phyloP scores from a whole-genome alignment of 768 basidiomycete genomes.

The Nidularia sp. region DNA sequence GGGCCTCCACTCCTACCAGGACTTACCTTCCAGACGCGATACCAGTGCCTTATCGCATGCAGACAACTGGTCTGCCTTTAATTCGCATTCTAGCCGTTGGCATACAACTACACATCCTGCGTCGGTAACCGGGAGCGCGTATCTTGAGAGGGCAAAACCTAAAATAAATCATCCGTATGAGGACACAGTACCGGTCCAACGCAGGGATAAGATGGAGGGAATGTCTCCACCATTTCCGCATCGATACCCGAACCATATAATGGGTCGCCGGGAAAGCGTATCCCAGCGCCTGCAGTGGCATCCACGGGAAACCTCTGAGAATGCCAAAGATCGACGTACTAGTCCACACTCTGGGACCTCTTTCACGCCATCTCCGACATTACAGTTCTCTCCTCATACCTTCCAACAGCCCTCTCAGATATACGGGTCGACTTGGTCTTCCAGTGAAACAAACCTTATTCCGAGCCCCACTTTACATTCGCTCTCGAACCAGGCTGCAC shows the following conservation, averaged over 20 bases:
- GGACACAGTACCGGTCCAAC: constrained; percentile 15
- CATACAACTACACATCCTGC: constrained; percentile 28
- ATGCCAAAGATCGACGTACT: constrained; percentile 27
- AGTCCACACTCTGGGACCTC: constrained; percentile 21
- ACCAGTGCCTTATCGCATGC: constrained; percentile 17
- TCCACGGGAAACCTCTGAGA: constrained; percentile 25
- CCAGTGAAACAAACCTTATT: constrained; percentile 23
- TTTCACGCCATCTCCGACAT: constrained; percentile 29
- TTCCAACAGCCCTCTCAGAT: constrained; percentile 31
- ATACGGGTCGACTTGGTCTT: constrained; percentile 37
- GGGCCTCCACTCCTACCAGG: constrained; percentile 15
- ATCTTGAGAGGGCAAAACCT: constrained; percentile 31
- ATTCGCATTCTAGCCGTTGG: constrained; percentile 29
- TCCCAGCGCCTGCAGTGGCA: constrained; percentile 35
- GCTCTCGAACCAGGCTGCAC: constrained; percentile 17
- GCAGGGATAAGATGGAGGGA: constrained; percentile 24
- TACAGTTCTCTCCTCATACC: constrained; percentile 31
- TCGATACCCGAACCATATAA: constrained; percentile 19
- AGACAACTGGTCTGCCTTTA: constrained; percentile 29
- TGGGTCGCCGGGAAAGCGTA: constrained; percentile 22
- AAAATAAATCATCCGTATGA: constrained; percentile 35
- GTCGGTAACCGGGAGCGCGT: constrained; percentile 17
- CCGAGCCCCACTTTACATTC: constrained; percentile 31
- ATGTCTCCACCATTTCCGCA: constrained; percentile 17
- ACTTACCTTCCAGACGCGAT: constrained; percentile 27